Evolutionary conservation across 2,329 filamentous ascomycete species (phyloP).

Genomic region (Fusarium sororula): DNA sequence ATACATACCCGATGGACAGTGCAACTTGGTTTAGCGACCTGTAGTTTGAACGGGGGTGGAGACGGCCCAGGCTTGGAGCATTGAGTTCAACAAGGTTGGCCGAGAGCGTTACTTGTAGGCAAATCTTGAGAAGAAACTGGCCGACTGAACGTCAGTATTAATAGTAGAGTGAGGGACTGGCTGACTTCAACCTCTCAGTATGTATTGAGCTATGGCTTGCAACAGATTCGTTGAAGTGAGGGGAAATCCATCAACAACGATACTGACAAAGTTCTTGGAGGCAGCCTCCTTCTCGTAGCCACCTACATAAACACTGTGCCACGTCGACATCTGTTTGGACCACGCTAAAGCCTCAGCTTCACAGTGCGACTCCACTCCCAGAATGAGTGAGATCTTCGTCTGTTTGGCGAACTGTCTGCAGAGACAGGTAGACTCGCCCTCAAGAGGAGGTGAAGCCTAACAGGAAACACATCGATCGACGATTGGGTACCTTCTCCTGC

Average conservation of each 20-base stretch:
- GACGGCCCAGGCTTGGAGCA: not conserved
- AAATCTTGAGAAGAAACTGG: not conserved
- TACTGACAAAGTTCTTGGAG: not conserved
- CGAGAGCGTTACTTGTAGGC: not conserved
- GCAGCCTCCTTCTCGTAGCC: not conserved
- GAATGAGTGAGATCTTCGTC: not conserved
- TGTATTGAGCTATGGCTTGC: not conserved
- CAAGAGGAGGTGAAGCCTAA: slow-evolving; percentile 9
- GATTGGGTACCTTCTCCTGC: not conserved
- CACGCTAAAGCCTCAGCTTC: slow-evolving; percentile 4
- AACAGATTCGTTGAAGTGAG: not conserved
- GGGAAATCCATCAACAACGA: not conserved
- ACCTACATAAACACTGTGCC: slow-evolving; percentile 22
- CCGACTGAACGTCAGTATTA: not conserved
- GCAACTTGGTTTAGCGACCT: not conserved
- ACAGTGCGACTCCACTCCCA: slow-evolving; percentile 12
- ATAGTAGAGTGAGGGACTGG: not conserved
- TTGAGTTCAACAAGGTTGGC: not conserved
- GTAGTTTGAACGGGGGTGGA: not conserved
- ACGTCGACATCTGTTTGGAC: slow-evolving; percentile 4
- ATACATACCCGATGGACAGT: not conserved
- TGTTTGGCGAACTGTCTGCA: not conserved
- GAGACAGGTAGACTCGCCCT: not conserved
- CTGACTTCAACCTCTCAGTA: not conserved
- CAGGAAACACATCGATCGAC: slow-evolving; percentile 6